Percentiles rank a stretch among this genome's conserved stretches.
Evolutionary conservation across 129 eudicot genomes (phyloP).

Genomic region (Oenanthe sinensis): DNA sequence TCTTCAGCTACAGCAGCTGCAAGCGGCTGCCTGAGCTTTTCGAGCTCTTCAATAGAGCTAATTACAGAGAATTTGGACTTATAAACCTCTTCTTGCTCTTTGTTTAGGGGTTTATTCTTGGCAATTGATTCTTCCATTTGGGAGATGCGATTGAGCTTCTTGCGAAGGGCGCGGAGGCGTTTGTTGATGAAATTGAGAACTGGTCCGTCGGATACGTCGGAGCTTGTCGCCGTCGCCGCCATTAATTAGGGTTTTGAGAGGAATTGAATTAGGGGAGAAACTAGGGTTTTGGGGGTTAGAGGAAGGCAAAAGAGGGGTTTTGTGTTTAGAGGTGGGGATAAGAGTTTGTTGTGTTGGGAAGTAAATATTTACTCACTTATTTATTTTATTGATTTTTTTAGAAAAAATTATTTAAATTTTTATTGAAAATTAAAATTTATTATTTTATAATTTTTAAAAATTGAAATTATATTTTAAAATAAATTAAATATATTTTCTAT

Average conservation of each 20-base stretch:
- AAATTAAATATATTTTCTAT: too few relatives aligned
- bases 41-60: constrained; percentile 73
- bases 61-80: constrained; percentile 45
- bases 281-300: neutral
- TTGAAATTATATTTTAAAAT: too few relatives aligned
- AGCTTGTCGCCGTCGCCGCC: constrained; percentile 44
- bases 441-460: too few relatives aligned
- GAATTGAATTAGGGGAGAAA: neutral
- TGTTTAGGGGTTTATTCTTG: constrained; percentile 52
- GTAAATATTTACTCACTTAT: too few relatives aligned
- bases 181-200: constrained; percentile 75
- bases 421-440: too few relatives aligned
- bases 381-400: too few relatives aligned
- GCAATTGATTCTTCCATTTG: constrained; percentile 66
- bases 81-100: constrained; percentile 65
- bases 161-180: constrained; percentile 78
- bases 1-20: constrained; percentile 55
- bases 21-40: constrained; percentile 62
- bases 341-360: too few relatives aligned
- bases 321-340: neutral
- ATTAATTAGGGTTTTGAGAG: constrained; percentile 14
- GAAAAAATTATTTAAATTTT: too few relatives aligned
- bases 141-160: constrained; percentile 66
- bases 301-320: neutral
- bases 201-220: constrained; percentile 62